Evolutionary conservation across 208 protist species (phyloP), one percentile per base, ranked within the genome.

Genomic region (Trypanosoma brucei): DNA sequence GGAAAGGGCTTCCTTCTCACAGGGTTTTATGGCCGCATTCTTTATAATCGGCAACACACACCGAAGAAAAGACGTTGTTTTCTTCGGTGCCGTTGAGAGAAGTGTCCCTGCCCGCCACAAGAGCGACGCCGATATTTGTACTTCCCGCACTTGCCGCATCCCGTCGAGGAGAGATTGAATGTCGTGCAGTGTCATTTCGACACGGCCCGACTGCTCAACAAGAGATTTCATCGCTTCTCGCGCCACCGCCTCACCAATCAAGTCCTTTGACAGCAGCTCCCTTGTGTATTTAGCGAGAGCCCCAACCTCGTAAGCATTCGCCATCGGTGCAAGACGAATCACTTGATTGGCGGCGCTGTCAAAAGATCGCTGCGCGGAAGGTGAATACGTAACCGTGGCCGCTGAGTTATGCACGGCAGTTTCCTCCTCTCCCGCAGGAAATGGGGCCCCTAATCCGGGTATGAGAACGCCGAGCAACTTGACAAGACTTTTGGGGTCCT

Each of bases 241-340:
- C 33, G 59, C 49, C 35, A 13, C 39, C 31, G 45, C n/a, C 54
- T 55, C 49, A 34, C 65, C 48, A 54, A 63, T 52, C 50, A 60
- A 22, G 22, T 56, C 52, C 11, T 34, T 46, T n/a, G 36, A 61
- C 2, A 53, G 45, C 13, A 86, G 52, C 35, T 53, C 53, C 1
- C 69, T 51, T 22, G 76, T 50, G 9, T 45, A 39, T 14, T 67
- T 64, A 2, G 78, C 65, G 34, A 90, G 67, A 35, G 64, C 61
- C 5, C 65, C 70, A 44, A 84, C 67, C 42, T 78, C 73, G 44
- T 74, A 78, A 0, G 67, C 73, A 55, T 78, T 78, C 2, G 59
- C 55, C n/a, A 48, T 34, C 4, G 62, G 53, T 13, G 73, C 66
- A 37, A 73, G 59, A 31, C 39, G 48, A 31, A 42, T 55, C n/a